Base-by-base conservation (phyloP, 169 alveolate species). In the Plasmodium knowlesi region DNA sequence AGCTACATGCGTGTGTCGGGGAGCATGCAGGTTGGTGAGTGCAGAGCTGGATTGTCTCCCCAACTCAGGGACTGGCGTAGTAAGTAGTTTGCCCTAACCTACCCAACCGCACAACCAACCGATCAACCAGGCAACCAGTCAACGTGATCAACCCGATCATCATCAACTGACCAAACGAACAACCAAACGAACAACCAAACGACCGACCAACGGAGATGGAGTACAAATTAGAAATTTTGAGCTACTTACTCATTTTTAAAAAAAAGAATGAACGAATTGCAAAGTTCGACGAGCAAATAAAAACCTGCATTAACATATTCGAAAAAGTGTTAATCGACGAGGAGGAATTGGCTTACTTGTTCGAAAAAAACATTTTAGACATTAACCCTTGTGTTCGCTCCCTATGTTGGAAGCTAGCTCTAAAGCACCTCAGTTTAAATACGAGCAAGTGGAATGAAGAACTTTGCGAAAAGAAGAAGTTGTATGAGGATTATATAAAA, bases 341-440 rank as follows among this genome's bases (percentile, higher is more conserved):
- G 61, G 83, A 81, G 30, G 95, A 91, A 9, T 50, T 91, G 57
- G 54, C 37, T 71, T 82, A 91, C 39, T 61, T 91, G 43, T 91
- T 91, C 76, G 95, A 91, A 54, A 57, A 71, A 43, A 91, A 91
- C 76, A 82, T 91, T 30, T 91, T 91, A 67, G 95, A 91, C 25
- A 81, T 91, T n/a, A 80, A 91, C 67, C 92, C 95, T 28, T 46
- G 83, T 70, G 76, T 91, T 54, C 95, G 95, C 39, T 91, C 95
- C n/a, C 30, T 91, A 19, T 91, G 95, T 53, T 91, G 95, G 95
- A 91, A 91, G 74, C 74, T 91, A 46, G 95, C 95, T 19, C 57
- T 91, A 43, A 91, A 91, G 39, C 95, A 91, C 57, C 70, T 91
- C 43, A 82, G 95, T 71, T 81, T 91, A 82, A 72, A 91, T 73